phyloP scores from a whole-genome alignment of 2,329 filamentous ascomycete genomes.

The Fusarium sambucinum region DNA sequence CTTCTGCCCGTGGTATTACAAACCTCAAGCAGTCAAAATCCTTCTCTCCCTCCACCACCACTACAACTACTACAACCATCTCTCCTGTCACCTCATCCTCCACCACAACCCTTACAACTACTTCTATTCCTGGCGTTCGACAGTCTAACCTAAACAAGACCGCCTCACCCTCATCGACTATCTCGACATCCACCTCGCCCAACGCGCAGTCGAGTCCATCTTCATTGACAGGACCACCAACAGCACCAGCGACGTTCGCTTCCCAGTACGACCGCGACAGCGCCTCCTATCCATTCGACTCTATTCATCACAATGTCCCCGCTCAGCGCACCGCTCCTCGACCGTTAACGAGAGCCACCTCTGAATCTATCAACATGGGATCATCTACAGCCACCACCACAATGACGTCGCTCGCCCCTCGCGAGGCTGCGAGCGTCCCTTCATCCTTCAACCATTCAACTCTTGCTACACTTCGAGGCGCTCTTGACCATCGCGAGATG shows the following conservation, averaged over 20 bases:
- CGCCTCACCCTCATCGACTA: constrained; percentile 19
- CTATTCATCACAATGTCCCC: constrained; percentile 52
- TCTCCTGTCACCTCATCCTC: constrained; percentile 30
- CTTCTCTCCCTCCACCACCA: constrained; percentile 22
- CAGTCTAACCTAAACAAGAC: constrained; percentile 32
- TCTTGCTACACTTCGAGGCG: constrained; percentile 53
- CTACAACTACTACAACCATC: constrained; percentile 24
- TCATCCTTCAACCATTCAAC: constrained; percentile 51
- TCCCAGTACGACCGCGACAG: constrained; percentile 42
- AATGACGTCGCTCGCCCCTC: constrained; percentile 46
- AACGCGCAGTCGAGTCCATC: constrained; percentile 15
- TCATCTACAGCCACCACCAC: constrained; percentile 52
- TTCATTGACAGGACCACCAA: constrained; percentile 22
- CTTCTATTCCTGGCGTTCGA: constrained; percentile 14
- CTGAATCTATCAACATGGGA: constrained; percentile 51
- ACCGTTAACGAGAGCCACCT: constrained; percentile 55
- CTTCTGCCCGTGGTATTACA: constrained; percentile 67
- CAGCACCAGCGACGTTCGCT: constrained; percentile 20
- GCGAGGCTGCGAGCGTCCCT: constrained; percentile 50
- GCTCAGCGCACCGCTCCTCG: constrained; percentile 52
- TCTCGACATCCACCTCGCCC: constrained; percentile 25
- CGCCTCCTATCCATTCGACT: constrained; percentile 22
- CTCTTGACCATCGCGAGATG: constrained; percentile 53
- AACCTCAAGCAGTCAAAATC: constrained; percentile 32
- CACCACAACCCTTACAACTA: constrained; percentile 14